phyloP scores from a whole-genome alignment of 2,329 filamentous ascomycete genomes.

The Apiospora arundinis region DNA sequence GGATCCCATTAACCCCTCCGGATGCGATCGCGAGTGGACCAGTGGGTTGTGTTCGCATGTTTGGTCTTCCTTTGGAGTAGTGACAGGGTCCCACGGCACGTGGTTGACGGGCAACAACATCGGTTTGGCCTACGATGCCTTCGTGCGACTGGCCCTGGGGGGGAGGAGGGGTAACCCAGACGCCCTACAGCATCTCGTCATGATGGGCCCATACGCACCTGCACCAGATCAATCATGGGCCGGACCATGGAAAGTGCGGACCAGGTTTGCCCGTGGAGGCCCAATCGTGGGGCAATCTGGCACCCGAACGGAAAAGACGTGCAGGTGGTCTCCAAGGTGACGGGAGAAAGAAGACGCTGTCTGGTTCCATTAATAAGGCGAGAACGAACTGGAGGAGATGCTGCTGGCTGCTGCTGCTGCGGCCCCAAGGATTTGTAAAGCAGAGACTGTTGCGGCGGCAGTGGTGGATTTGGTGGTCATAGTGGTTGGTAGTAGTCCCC shows the following conservation, averaged over 20 bases:
- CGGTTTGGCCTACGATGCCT: background rate
- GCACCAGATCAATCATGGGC: background rate
- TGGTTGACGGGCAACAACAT: constrained; percentile 5
- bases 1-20: background rate
- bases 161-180: background rate
- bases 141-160: background rate
- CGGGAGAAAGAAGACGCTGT: background rate
- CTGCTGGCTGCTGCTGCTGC: background rate
- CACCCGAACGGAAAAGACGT: background rate
- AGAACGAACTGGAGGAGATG: background rate
- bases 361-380: background rate
- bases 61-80: background rate
- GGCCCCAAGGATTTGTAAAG: background rate
- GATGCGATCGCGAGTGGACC: background rate
- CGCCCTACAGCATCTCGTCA: background rate
- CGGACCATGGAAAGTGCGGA: background rate
- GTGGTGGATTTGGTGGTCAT: constrained; percentile 6
- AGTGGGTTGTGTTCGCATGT: background rate
- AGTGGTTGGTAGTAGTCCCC: background rate
- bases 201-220: background rate
- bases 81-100: background rate
- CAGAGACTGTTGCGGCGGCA: background rate
- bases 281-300: constrained; percentile 5
- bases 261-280: constrained; percentile 3
- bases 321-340: background rate